Base-by-base conservation (phyloP, 2,329 filamentous ascomycete species). In the Nannizziopsis arthrosporioides region DNA sequence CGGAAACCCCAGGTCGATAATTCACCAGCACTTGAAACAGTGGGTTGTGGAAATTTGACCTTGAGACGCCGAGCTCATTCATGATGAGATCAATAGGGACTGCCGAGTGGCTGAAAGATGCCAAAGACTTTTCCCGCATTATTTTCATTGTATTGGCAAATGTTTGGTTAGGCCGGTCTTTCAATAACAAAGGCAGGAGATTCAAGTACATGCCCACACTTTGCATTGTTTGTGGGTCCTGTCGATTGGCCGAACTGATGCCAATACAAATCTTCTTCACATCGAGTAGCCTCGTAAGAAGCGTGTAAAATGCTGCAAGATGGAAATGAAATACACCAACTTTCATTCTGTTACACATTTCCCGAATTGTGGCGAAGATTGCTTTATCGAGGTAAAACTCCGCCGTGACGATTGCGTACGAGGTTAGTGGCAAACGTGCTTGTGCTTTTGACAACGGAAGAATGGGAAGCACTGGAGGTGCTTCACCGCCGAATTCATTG, bases 1-100 rank as follows among this genome's bases (percentile, higher is more conserved):
- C 59, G 52, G 40, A 63, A 0, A 53, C 48, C 0, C 58, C 59
- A 19, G 63, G 63, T 6, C 69, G 62, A 54, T 75, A 76, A 56
- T 76, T 66, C 38, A 75, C 53, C 15, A 69, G 65, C 1, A 60
- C 64, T 54, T 78, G 75, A 61, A 76, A 77, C 0, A 78, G 32
- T 0, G 75, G 74, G 31, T 52, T 68, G 43, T 69, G 53, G 0
- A 59, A 51, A 0, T 64, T 47, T 0, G 70, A 69, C 1, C 73
- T 59, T 0, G 62, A 52, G 1, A 72, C 61, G 2, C 62, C 56
- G 1, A 77, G 59, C 19, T 71, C 59, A 0, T 68, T 55, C 0
- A 78, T 58, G 0, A 80, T 53, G 0, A 70, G 59, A 39, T 76
- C 69, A 46, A 76, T 73, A 0, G 75, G 76, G 2, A 77, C 47